phyloP scores from a whole-genome alignment of 352 stramenopile species.

The Peronospora farinosa region DNA sequence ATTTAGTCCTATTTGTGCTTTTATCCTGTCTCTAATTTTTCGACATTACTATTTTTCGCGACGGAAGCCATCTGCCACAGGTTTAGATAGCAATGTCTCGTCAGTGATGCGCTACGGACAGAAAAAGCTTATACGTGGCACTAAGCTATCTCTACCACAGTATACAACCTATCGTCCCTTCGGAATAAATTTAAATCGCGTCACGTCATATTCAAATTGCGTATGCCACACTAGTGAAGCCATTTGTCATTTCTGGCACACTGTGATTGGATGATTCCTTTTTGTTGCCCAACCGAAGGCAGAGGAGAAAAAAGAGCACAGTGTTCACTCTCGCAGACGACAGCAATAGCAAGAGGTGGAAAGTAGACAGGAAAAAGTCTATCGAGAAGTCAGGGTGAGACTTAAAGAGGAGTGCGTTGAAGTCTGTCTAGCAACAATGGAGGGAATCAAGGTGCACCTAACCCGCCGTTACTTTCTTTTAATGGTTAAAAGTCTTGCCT shows the following conservation, averaged over 20 bases:
- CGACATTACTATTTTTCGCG: background rate
- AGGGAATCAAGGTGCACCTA: slow-evolving; percentile 49
- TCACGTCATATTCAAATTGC: slow-evolving; percentile 2
- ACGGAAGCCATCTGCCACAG: too few species aligned
- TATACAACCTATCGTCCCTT: too few species aligned
- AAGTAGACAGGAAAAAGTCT: background rate
- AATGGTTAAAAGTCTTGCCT: background rate
- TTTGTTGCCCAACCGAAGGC: slow-evolving; percentile 9
- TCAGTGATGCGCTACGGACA: background rate
- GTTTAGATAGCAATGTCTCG: background rate
- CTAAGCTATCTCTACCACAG: too few species aligned
- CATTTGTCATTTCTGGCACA: slow-evolving; percentile 6
- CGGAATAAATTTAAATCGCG: too few species aligned
- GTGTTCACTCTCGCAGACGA: slow-evolving; percentile 22
- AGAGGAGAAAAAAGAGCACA: slow-evolving; percentile 17
- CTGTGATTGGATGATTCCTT: slow-evolving; percentile 14
- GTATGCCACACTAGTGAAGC: slow-evolving; percentile 23
- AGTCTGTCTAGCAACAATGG: slow-evolving; percentile 28
- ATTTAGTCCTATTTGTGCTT: slow-evolving; percentile 11
- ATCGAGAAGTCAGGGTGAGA: background rate
- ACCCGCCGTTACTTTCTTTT: background rate
- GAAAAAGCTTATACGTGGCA: background rate
- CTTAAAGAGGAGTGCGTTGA: slow-evolving; percentile 1
- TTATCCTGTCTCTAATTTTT: slow-evolving; percentile 5
- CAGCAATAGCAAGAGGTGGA: slow-evolving; percentile 7